Conservation (phyloP, 805 yeast species). For the Kluyveromyces dobzhanskii region DNA sequence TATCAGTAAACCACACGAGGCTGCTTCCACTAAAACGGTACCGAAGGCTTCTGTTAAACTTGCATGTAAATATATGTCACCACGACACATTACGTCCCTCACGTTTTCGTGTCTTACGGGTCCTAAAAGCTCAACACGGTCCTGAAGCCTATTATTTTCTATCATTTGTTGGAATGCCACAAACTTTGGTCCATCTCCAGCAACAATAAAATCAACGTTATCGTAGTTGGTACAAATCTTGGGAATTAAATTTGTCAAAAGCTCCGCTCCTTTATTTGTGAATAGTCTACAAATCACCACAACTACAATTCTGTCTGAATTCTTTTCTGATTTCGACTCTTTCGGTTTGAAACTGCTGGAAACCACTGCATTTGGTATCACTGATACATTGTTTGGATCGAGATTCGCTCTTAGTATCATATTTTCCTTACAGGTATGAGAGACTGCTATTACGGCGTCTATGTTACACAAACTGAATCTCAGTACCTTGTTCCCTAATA, state of each 20-base stretch:
- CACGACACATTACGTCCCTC: constrained; percentile 84
- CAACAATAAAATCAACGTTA: constrained; percentile 71
- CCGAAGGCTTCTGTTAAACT: constrained; percentile 97
- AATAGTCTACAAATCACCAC: constrained; percentile 87
- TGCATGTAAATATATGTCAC: constrained; percentile 90
- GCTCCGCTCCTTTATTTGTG: constrained; percentile 95
- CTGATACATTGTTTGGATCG: constrained; percentile 72
- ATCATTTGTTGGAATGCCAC: constrained; percentile 93
- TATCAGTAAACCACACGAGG: constrained; percentile 86
- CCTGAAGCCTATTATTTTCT: constrained; percentile 77
- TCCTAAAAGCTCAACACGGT: constrained; percentile 78
- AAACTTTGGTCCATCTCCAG: constrained; percentile 96
- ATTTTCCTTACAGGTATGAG: constrained; percentile 94
- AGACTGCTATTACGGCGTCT: constrained; percentile 92
- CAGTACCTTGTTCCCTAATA: constrained; percentile 77
- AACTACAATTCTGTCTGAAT: constrained; percentile 53
- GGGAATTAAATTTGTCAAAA: constrained; percentile 78
- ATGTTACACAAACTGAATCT: constrained; percentile 79
- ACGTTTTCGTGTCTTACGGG: constrained; percentile 89
- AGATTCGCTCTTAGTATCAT: constrained; percentile 81
- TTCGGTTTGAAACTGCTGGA: constrained; percentile 68
- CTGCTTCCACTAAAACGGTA: constrained; percentile 94
- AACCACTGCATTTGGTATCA: constrained; percentile 93
- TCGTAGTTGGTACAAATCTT: constrained; percentile 56
- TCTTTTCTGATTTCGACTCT: constrained; percentile 4